Evolutionary conservation across 768 basidiomycete species (phyloP).

Genomic region (Trametes meyenii): DNA sequence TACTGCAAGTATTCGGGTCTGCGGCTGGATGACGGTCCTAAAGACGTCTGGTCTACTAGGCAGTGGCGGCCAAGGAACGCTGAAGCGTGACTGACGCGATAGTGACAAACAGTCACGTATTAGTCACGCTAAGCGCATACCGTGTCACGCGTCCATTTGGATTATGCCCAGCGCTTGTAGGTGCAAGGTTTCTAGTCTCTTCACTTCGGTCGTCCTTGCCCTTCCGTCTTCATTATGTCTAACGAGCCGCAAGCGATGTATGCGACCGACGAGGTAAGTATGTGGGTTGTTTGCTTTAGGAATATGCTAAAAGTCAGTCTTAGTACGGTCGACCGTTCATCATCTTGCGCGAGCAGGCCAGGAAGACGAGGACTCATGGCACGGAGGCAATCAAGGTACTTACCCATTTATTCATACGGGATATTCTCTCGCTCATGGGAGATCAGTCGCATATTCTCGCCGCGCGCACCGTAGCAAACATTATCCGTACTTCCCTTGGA

Average conservation of each 20-base stretch:
- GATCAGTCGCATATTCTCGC: constrained; percentile 91
- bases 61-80: neutral
- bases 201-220: neutral
- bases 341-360: constrained; percentile 91
- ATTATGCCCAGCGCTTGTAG: constrained; percentile 10
- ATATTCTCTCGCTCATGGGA: constrained; percentile 22
- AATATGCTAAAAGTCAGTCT: constrained; percentile 12
- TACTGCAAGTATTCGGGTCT: neutral
- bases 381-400: constrained; percentile 92
- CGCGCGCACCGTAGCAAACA: constrained; percentile 90
- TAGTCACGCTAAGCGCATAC: neutral
- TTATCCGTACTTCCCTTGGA: constrained; percentile 92
- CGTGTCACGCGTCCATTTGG: constrained; percentile 3
- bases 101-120: neutral
- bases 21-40: no score
- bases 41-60: no score
- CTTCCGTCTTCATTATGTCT: constrained; percentile 31
- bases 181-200: constrained; percentile 13
- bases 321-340: constrained; percentile 98
- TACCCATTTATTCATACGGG: constrained; percentile 7
- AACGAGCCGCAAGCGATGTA: constrained; percentile 70
- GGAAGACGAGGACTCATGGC: constrained; percentile 90
- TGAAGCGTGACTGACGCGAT: neutral
- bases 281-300: neutral
- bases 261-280: constrained; percentile 77